These are phyloP conservation scores for Physcia stellaris DNA, from an alignment of 495 filamentous ascomycete species.

Conservation along the genomic window DNA sequence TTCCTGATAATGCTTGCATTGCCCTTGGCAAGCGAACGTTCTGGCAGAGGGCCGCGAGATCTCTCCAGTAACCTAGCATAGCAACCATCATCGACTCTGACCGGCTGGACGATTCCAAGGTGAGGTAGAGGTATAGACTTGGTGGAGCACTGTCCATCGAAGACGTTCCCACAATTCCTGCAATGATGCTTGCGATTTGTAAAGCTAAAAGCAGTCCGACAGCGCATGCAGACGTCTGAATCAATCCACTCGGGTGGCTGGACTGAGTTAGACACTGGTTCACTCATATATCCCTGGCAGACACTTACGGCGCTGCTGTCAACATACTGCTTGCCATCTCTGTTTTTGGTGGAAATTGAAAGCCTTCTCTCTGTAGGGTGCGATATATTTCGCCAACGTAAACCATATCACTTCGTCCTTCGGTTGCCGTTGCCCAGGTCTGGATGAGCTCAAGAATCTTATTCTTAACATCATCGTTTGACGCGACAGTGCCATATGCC, in stretches of 20 bases:
- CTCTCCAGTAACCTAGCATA: slow-evolving; percentile 80
- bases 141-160: slow-evolving; percentile 83
- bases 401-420: slow-evolving; percentile 66
- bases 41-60: slow-evolving; percentile 24
- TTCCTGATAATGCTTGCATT: slow-evolving; percentile 39
- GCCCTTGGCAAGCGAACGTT: slow-evolving; percentile 25
- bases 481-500: slow-evolving; percentile 54
- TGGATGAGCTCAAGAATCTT: slow-evolving; percentile 92
- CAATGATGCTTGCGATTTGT: slow-evolving; percentile 98
- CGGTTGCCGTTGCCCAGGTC: slow-evolving; percentile 79
- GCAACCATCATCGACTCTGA: slow-evolving; percentile 95
- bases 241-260: slow-evolving; percentile 96
- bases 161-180: slow-evolving; percentile 93
- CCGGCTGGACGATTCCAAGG: slow-evolving; percentile 79
- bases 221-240: slow-evolving; percentile 97
- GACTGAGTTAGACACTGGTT: slow-evolving; percentile 11
- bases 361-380: slow-evolving; percentile 69
- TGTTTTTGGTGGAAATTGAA: slow-evolving; percentile 76
- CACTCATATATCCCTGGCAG: neutral
- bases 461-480: slow-evolving; percentile 71
- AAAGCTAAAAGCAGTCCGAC: slow-evolving; percentile 87
- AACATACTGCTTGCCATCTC: slow-evolving; percentile 87
- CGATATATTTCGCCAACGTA: slow-evolving; percentile 84
- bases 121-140: slow-evolving; percentile 83
- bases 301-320: slow-evolving; percentile 84